Evolutionary conservation across 768 basidiomycete genomes (phyloP), one percentile per base, ranked within the genome.

Genomic region (Leucocoprinus birnbaumii): DNA sequence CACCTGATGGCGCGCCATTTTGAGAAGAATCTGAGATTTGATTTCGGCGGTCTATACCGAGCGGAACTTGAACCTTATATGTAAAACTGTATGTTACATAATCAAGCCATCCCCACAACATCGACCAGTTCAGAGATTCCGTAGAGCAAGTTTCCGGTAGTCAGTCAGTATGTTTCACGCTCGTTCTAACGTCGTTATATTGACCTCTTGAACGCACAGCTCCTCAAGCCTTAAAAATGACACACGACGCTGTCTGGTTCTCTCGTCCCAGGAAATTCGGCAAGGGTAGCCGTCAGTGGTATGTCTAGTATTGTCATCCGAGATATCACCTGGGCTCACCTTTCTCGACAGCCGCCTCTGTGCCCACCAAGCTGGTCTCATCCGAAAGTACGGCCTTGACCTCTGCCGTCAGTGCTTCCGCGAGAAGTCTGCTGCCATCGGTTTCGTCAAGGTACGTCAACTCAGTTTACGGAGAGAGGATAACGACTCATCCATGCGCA

Each of bases 321-420:
- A 6, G 11, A 13, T 38, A 35, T 31, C 13, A 34, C 41, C 27
- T 35, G 18, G 58, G 52, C 19, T 58, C 40, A 52, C 52, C 53
- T 27, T n/a, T 7, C 40, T 40, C 50, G 47, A 22, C 63, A 94
- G 94, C 82, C 94, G 94, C 68, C 90, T 93, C 66, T 97, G 94
- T 66, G 91, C 94, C 35, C 94, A 97, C 74, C 93, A 95, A 74
- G 94, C 93, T 65, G 94, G 94, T 87, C 85, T 97, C 72, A 94
- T 97, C 73, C 90, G 94, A 76, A 92, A 95, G 76, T 94, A 96
- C 75, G 94, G 94, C 55, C 85, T 96, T 63, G 93, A 96, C 78
- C 88, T 97, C 64, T 97, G 94, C 78, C 91, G 94, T 74, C 94
- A 97, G 75, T 97, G 94, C 77, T 97, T 96, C 89, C 90, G 94